Evolutionary conservation across 228 moss, liverwort and hornwort species (phyloP).

Genomic region (Sphagnum fallax): DNA sequence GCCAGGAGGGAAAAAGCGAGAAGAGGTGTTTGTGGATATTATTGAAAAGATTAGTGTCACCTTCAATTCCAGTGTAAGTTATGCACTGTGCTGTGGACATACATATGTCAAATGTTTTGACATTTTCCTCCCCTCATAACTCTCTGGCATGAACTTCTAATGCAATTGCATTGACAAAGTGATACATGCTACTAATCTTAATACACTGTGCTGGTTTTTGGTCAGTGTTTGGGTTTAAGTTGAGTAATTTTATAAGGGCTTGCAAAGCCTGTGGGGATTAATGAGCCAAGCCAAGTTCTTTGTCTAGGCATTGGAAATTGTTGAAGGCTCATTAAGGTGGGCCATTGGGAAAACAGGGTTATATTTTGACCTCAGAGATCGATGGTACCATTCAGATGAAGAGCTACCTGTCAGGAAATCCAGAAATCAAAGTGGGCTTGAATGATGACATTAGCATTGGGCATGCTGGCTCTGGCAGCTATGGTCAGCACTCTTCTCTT

Average conservation of each 20-base stretch:
- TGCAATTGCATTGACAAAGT: no score
- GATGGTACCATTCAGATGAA: conserved; percentile 99
- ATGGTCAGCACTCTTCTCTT: conserved; percentile 27
- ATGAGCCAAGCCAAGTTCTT: no score
- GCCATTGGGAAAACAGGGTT: conserved; percentile 49
- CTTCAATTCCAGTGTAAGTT: conserved; percentile 87
- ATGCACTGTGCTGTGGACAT: neutral
- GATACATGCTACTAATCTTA: no score
- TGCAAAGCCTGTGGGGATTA: no score
- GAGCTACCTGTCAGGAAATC: conserved; percentile 92
- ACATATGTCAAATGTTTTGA: no score
- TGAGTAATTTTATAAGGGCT: no score
- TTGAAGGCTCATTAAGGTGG: neutral
- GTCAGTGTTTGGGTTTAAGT: no score
- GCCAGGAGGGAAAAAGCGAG: conserved; percentile 79
- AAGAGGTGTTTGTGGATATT: conserved; percentile 98
- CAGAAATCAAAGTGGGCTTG: conserved; percentile 93
- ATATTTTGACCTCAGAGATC: conserved; percentile 95
- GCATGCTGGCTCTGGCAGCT: conserved; percentile 29
- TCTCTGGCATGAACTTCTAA: no score
- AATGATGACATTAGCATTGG: conserved; percentile 92
- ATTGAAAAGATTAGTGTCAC: conserved; percentile 99
- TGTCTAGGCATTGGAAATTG: no score
- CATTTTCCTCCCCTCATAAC: no score
- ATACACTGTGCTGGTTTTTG: no score